phyloP scores from a whole-genome alignment of 2,329 filamentous ascomycete genomes.

The Helotiales sp. region DNA sequence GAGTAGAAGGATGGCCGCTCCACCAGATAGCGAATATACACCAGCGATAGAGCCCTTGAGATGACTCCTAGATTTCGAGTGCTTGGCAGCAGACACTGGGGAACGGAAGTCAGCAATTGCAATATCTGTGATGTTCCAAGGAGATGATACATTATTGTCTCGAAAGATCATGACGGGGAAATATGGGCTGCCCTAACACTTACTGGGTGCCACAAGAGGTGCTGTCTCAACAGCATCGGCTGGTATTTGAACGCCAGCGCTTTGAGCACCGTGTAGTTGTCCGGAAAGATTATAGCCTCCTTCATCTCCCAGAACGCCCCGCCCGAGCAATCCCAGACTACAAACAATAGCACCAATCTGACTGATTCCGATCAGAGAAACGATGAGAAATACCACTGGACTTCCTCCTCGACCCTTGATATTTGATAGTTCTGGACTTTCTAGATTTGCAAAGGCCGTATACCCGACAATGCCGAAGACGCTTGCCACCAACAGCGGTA shows the following conservation, averaged over 20 bases:
- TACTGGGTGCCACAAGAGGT: slow-evolving; percentile 39
- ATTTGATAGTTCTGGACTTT: slow-evolving; percentile 74
- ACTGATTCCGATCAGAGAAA: slow-evolving; percentile 82
- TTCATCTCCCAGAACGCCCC: slow-evolving; percentile 69
- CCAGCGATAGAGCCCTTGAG: slow-evolving; percentile 95
- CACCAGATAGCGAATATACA: slow-evolving; percentile 89
- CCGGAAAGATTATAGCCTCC: slow-evolving; percentile 42
- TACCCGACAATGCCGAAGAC: slow-evolving; percentile 80
- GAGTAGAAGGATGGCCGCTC: slow-evolving; percentile 84
- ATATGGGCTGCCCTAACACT: neutral
- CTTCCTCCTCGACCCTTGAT: slow-evolving; percentile 69
- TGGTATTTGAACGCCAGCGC: neutral
- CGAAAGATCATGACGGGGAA: neutral
- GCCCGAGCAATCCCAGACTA: slow-evolving; percentile 85
- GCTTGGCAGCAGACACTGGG: slow-evolving; percentile 22
- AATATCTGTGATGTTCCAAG: too few relatives aligned
- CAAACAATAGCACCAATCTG: slow-evolving; percentile 98
- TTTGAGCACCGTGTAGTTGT: slow-evolving; percentile 34
- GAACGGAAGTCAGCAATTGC: neutral
- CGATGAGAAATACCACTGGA: slow-evolving; percentile 73
- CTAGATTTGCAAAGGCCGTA: slow-evolving; percentile 72
- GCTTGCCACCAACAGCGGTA: slow-evolving; percentile 75
- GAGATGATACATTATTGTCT: too few relatives aligned
- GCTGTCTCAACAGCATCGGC: slow-evolving; percentile 31
- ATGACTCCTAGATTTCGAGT: slow-evolving; percentile 38